Conservation (phyloP, 2,329 filamentous ascomycete genomes). For the Botrytis hyacinthi region DNA sequence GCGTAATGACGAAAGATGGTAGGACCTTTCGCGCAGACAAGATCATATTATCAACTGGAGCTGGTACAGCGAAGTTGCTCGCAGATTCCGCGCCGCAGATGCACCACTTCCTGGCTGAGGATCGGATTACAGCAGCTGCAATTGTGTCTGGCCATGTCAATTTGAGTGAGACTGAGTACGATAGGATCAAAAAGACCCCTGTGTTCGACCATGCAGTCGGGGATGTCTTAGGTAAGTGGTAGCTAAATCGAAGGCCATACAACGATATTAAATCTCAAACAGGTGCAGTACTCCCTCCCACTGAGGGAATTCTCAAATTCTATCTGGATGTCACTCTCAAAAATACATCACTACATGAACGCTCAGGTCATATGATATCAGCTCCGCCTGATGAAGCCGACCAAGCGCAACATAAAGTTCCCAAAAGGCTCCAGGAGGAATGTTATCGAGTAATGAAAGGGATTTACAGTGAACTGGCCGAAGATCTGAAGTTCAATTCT, state of each 20-base stretch:
- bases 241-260: not conserved
- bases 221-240: conserved; percentile 43
- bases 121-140: conserved; percentile 56
- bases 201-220: conserved; percentile 50
- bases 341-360: conserved; percentile 49
- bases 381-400: conserved; percentile 45
- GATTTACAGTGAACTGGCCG: conserved; percentile 45
- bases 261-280: not conserved
- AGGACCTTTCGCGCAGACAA: conserved; percentile 49
- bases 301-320: conserved; percentile 56
- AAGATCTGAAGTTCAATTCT: conserved; percentile 43
- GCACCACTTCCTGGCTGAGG: conserved; percentile 51
- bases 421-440: conserved; percentile 44
- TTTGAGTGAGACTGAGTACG: conserved; percentile 46
- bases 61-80: conserved; percentile 54
- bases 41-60: conserved; percentile 54
- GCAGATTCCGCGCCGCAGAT: conserved; percentile 51
- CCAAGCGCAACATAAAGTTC: conserved; percentile 46
- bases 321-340: conserved; percentile 59
- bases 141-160: conserved; percentile 50
- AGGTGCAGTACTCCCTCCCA: conserved; percentile 44
- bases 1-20: conserved; percentile 50
- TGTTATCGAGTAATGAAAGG: conserved; percentile 43
- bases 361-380: conserved; percentile 52
- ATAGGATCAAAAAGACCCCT: conserved; percentile 50